Percentiles rank a stretch among this genome's conserved stretches.
Evolutionary conservation across 176 grass and related monocot species (phyloP).

Genomic region (Zoysia pacifica): DNA sequence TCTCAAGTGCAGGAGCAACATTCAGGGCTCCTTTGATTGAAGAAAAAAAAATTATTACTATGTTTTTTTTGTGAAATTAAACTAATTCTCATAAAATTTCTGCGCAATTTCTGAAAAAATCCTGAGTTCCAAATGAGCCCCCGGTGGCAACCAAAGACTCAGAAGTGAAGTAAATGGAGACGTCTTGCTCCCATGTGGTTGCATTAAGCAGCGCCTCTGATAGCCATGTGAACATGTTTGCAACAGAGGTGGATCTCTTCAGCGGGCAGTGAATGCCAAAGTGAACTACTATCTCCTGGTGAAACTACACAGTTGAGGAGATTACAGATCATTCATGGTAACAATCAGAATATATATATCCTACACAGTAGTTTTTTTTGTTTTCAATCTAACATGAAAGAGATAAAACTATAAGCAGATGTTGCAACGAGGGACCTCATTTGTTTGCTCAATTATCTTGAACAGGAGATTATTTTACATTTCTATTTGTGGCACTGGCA

Average conservation of each 20-base stretch:
- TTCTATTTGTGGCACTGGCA: conserved; percentile 1
- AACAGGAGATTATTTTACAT: background rate
- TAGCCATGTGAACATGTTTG: conserved; percentile 61
- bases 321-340: background rate
- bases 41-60: too few species aligned
- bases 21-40: background rate
- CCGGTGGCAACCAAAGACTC: conserved; percentile 25
- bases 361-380: background rate
- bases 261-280: conserved; percentile 14
- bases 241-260: conserved; percentile 12
- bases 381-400: background rate
- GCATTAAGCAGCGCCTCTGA: conserved; percentile 50
- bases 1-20: conserved; percentile 32
- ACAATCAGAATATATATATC: background rate
- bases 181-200: conserved; percentile 45
- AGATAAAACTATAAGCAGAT: background rate
- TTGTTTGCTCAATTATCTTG: background rate
- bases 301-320: background rate
- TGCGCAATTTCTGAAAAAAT: too few species aligned
- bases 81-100: too few species aligned
- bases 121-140: too few species aligned
- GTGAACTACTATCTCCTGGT: conserved; percentile 2
- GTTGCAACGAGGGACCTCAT: background rate
- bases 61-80: too few species aligned
- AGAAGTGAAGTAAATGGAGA: conserved; percentile 27